phyloP scores from a whole-genome alignment of 257 asterid species.

The Mentha longifolia region DNA sequence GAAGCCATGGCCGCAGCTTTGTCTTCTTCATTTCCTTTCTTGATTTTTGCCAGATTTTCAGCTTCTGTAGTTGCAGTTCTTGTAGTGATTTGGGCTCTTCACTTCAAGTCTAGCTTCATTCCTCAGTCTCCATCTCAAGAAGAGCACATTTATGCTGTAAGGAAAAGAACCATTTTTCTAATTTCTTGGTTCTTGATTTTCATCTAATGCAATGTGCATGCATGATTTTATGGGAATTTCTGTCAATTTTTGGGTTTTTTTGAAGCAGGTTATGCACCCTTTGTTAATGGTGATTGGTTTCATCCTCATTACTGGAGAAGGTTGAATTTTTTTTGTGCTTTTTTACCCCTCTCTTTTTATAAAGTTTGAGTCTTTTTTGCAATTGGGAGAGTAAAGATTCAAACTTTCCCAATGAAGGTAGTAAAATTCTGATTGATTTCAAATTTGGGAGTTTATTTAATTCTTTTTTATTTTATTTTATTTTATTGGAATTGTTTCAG shows the following conservation, averaged over 20 bases:
- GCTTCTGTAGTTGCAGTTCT: constrained; percentile 70
- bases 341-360: no score
- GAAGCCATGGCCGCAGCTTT: constrained; percentile 49
- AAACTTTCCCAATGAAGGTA: not conserved
- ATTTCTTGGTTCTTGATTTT: not conserved
- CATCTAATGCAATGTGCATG: constrained; percentile 16
- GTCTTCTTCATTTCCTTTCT: constrained; percentile 40
- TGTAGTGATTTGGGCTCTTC: constrained; percentile 72
- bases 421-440: constrained; percentile 6
- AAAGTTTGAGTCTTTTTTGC: constrained; percentile 3
- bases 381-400: not conserved
- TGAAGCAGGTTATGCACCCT: constrained; percentile 79
- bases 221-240: constrained; percentile 15
- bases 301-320: constrained; percentile 89
- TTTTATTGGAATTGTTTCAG: constrained; percentile 38
- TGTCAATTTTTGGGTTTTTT: not conserved
- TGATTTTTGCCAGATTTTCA: constrained; percentile 68
- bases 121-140: constrained; percentile 62
- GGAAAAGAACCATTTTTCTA: not conserved
- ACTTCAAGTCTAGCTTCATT: constrained; percentile 67
- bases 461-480: no score
- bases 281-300: constrained; percentile 90
- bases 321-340: constrained; percentile 34
- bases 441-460: not conserved
- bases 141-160: constrained; percentile 71